Percentiles rank a stretch among this genome's conserved stretches.
Evolutionary conservation across 2,329 filamentous ascomycete genomes (phyloP).

Genomic region (Paecilomyces formosus): DNA sequence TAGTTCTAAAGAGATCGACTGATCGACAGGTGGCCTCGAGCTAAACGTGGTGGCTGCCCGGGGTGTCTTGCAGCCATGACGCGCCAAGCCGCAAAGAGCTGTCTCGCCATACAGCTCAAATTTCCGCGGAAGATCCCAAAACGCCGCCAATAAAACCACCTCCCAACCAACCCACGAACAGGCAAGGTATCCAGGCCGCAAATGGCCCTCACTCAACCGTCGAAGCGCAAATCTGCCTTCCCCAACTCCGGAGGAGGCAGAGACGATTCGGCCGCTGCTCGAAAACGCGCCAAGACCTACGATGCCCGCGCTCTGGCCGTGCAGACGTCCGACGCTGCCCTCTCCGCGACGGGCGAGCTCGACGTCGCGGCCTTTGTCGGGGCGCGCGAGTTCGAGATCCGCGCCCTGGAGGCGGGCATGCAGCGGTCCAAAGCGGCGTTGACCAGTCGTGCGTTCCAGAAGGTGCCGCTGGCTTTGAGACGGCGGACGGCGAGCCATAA

Average conservation of each 20-base stretch:
- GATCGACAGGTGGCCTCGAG: background rate
- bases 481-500: constrained; percentile 92
- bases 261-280: constrained; percentile 16
- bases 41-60: background rate
- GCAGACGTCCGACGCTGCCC: constrained; percentile 38
- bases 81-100: background rate
- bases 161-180: constrained; percentile 1
- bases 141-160: background rate
- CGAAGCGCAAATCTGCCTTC: constrained; percentile 24
- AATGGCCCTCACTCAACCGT: constrained; percentile 23
- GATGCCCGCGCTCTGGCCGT: constrained; percentile 38
- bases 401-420: constrained; percentile 76
- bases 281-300: constrained; percentile 37
- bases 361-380: constrained; percentile 78
- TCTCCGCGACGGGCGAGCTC: constrained; percentile 64
- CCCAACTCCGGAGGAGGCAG: constrained; percentile 8
- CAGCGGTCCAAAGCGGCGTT: constrained; percentile 58
- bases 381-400: constrained; percentile 83
- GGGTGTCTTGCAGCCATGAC: background rate
- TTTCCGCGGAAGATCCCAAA: background rate
- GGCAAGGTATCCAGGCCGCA: background rate
- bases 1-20: background rate
- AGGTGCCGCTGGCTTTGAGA: constrained; percentile 76
- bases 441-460: constrained; percentile 75
- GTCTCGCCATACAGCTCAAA: background rate